Evolutionary conservation across 805 yeast genomes (phyloP).

Genomic region (Schizosaccharomyces lindneri): DNA sequence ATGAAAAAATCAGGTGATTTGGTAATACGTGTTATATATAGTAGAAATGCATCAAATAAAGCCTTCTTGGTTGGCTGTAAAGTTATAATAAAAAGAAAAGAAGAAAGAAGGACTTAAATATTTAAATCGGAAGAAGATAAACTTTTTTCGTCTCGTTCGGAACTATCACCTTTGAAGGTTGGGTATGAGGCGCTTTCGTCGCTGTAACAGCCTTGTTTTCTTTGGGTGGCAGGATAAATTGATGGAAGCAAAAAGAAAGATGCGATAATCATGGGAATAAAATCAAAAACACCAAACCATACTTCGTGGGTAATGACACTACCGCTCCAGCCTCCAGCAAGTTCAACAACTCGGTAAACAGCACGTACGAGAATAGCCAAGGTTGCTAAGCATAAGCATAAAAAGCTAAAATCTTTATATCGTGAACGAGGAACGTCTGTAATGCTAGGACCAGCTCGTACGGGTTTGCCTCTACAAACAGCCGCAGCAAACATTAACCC

Average conservation of each 20-base stretch:
- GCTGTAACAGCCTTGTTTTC: neutral
- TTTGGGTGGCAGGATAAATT: neutral
- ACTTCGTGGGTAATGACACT: neutral
- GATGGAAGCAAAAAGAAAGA: neutral
- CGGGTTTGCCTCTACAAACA: neutral
- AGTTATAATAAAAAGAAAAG: too few relatives aligned
- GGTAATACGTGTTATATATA: too few relatives aligned
- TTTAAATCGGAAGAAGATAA: too few relatives aligned
- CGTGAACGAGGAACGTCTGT: neutral
- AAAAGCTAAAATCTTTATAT: neutral
- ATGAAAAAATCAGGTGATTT: too few relatives aligned
- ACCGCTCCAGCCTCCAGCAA: neutral
- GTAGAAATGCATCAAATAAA: too few relatives aligned
- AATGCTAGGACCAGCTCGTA: neutral
- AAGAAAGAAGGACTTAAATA: too few relatives aligned
- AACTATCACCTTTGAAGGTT: too few relatives aligned
- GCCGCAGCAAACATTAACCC: neutral
- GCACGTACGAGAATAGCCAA: neutral
- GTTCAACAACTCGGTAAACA: neutral
- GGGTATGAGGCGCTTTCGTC: too few relatives aligned
- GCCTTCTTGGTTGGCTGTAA: too few relatives aligned
- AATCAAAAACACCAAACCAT: neutral
- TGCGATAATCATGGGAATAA: neutral
- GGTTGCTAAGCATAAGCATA: neutral
- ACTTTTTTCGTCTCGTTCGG: too few relatives aligned